Evolutionary conservation across 176 grass and related monocot species (phyloP), one percentile per base, ranked within the genome.

Genomic region (Eleusine indica): DNA sequence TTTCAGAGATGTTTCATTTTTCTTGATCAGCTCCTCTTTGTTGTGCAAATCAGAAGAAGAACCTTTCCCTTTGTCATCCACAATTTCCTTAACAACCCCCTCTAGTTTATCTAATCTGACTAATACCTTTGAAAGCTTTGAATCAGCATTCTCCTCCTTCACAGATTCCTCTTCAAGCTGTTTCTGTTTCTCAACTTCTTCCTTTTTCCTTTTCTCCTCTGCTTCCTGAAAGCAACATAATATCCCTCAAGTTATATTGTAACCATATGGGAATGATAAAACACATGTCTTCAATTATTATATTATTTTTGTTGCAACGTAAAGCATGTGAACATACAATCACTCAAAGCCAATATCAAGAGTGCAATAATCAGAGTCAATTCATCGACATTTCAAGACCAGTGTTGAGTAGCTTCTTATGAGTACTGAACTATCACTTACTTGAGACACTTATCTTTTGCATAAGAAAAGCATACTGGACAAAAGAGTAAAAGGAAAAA

Each of bases 21-120:
- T 76, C 44, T 85, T 81, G 5, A 35, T 19, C 71, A 40, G 17
- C 44, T 85, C 82, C 47, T 72, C 78, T 39, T 82, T 72, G 18
- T 29, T 66, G 21, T 17, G 37, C 41, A 22, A 41, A 84, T 67
- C 39, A 58, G 81, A 71, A 35, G 67, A 44, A 25, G 79, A 19
- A 53, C 37, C 70, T 91, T 88, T 93, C 73, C 13, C 85, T 88
- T 94, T 98, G 15, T 85, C 87, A 74, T 74, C 76, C 1, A 87
- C 75, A 80, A 95, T 91, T 74, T 88, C 91, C 67, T 98, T 91
- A 58, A 98, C 71, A 22, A 62, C 80, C 66, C 78, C 87, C 82
- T 98, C 92, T 38, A 95, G 71, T 66, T 82, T 78, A 91, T 93
- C 91, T 72, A 98, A 88, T 80, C 90, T 92, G 10, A 86, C 84